Conservation (phyloP, 257 asterid species). For the Forsythia viridissima region DNA sequence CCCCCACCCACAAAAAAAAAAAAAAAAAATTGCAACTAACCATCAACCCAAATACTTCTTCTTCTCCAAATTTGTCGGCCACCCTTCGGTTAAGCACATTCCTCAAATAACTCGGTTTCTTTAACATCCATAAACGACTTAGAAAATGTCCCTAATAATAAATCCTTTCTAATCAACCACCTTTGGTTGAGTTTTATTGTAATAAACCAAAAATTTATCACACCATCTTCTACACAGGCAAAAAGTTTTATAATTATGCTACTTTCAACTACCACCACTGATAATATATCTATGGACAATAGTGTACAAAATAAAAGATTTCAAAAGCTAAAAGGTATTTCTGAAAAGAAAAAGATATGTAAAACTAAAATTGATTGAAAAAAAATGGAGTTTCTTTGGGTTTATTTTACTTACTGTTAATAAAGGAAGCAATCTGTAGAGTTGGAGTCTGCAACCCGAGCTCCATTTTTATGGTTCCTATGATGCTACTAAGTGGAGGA, state of each 20-base stretch:
- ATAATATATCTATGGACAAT: conserved; percentile 12
- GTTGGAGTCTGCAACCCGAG: conserved; percentile 34
- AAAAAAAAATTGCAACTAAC: too few species aligned
- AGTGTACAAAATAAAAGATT: conserved; percentile 2
- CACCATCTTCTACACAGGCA: conserved; percentile 12
- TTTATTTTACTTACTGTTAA: conserved; percentile 32
- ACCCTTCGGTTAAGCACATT: too few species aligned
- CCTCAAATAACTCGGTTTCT: too few species aligned
- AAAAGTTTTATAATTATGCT: conserved; percentile 5
- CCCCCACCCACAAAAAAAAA: too few species aligned
- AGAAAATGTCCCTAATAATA: neutral
- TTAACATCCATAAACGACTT: conserved; percentile 32
- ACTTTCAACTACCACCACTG: conserved; percentile 34
- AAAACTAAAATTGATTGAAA: too few species aligned
- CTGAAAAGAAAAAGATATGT: conserved; percentile 1
- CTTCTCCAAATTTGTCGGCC: too few species aligned
- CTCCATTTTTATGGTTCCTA: too few species aligned
- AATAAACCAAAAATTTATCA: conserved; percentile 11
- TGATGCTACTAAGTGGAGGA: too few species aligned
- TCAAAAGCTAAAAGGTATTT: neutral
- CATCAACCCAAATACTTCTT: too few species aligned
- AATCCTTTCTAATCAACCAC: conserved; percentile 27
- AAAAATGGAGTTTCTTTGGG: neutral
- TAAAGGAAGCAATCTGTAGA: conserved; percentile 33
- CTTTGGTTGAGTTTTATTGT: conserved; percentile 17